Evolutionary conservation across 208 protist species (phyloP), one percentile per base, ranked within the genome.

Genomic region (Leishmania amazonensis): DNA sequence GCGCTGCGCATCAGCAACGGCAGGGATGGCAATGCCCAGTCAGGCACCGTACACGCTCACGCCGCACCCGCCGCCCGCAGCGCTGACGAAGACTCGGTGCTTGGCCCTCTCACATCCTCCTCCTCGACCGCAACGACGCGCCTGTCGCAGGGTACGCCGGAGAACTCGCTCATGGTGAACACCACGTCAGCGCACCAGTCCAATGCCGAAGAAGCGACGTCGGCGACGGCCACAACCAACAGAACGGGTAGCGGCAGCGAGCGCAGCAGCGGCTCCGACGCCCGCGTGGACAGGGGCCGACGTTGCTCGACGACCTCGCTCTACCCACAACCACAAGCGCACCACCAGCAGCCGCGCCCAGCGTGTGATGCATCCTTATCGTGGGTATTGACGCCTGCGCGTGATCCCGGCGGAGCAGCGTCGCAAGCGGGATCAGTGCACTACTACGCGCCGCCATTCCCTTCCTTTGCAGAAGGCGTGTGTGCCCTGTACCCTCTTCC

Each of bases 401-500:
- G 1, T n/a, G 40, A 45, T 47, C 65, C 65, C 7, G 31, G 73
- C 31, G n/a, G 51, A n/a, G 51, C 35, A 28, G 47, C 47, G 53
- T 11, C 21, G 73, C 73, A 47, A 42, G 51, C 45, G 15, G 73
- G 8, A 21, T 6, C 5, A 31, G 28, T 13, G 53, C 8, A 62
- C 35, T 24, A 54, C 24, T 2, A 62, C 73, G 17, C 73, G 17
- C 19, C 53, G 6, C 51, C 19, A 51, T 58, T 76, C 51, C 49
- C 47, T 74, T 45, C 40, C 24, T 38, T 74, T 53, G 21, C 70
- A 40, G 76, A 75, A 19, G 42, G 75, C 76, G 58, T 77, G 11
- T 77, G 70, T n/a, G 67, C 76, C 68, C 28, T 80, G 57, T 64
- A 47, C 81, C 76, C 81, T 40, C 72, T 80, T 65, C 77, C 81